Evolutionary conservation across 2,329 filamentous ascomycete species (phyloP), one percentile per base, ranked within the genome.

Genomic region (Exophiala sp.): DNA sequence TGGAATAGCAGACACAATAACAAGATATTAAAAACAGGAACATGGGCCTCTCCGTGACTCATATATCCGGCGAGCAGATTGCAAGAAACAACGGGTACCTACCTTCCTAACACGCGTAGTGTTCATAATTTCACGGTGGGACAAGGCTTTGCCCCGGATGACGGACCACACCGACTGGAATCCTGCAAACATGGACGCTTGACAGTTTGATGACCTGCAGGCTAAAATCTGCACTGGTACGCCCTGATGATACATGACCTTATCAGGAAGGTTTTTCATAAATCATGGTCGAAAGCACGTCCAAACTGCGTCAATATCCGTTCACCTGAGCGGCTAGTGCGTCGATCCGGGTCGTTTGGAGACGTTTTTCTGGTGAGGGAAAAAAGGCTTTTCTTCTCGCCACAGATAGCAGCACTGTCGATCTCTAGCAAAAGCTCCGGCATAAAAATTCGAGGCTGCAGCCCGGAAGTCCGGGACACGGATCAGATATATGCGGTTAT

Each of bases 1-100:
- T n/a, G 36, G 34, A 18, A 14, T 16, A 10, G 18, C 34, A 29
- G 14, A 32, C 16, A 4, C 14, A 41, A 21, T 40, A 4, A 34
- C 20, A 29, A 21, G 36, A 29, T 16, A 24, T 36, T 47, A 43
- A 24, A 35, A 46, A 36, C 18, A 14, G 29, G 16, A 16, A 33
- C 29, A n/a, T 12, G 11, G 35, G 14, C 20, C n/a, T 14, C 8
- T 12, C 51, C 47, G 41, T 58, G 55, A 60, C 51, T 60, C 58
- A 58, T 58, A 53, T 57, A 52, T 36, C 33, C 43, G 32, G 20
- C 38, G 11, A 43, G 24, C 18, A 48, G 36, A n/a, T 29, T 29
- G 24, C 24, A 29, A 29, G 5, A 29, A 29, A 5, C 5, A 29
- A 29, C 24, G 24, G 24, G 24, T 29, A 29, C 24, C 24, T 29